Evolutionary conservation across 2,329 filamentous ascomycete genomes (phyloP), one percentile per base, ranked within the genome.

Genomic region (Pezicula neosporulosa): DNA sequence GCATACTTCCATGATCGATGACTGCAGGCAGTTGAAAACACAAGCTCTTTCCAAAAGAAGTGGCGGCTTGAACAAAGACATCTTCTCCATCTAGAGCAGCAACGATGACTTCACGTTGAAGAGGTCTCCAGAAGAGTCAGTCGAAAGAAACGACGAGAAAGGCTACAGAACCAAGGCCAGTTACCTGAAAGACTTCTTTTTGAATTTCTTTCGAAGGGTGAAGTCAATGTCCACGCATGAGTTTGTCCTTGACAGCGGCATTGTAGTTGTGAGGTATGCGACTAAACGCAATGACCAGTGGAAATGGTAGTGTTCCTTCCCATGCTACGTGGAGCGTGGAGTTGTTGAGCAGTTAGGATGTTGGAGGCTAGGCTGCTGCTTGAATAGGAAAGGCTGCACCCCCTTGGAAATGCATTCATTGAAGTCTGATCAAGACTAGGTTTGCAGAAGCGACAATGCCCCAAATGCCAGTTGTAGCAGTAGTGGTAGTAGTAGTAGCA

Each of bases 21-120:
- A 97, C 85, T 21, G 92, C 92, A 8, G 92, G 92, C 1, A 97
- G 77, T 67, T 97, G 92, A 66, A 93, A 97, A 72, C 93, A 97
- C 48, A 97, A 70, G 64, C 90, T 95, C 70, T 97, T 97, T 39
- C 92, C 93, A 68, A 97, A 97, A 9, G 87, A 90, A 3, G 89
- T 92, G 49, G 89, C 89, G 44, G 93, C 93, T 70, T 97, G 93
- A 1, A 97, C 80, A 65, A 96, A 97, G 41, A 97, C 87, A 85
- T 97, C 93, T 56, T 92, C 79, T 15, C 90, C 87, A 50, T 87
- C 82, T 8, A 97, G 77, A 3, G 89, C 89, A 7, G 90, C 88
- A 52, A 80, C 77, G 50, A 97, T 93, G 51, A 97, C 91, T 63
- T 97, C 91, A 53, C 89, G 83, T 66, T 97, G 93, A 36, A 89